Base-by-base conservation (phyloP, 116 monocot species). In the Iris pallida region DNA sequence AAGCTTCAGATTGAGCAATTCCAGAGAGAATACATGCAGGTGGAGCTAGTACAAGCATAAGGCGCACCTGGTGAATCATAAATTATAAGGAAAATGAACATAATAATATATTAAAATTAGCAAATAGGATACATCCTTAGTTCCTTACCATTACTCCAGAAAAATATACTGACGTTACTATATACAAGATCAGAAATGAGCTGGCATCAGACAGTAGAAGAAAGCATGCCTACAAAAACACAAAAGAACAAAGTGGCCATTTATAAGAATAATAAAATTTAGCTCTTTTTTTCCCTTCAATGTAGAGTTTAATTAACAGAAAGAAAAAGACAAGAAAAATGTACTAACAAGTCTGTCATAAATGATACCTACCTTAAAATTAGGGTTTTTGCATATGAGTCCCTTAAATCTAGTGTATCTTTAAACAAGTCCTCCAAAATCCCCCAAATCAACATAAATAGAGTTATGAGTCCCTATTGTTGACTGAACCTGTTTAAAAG, bases 31-130 rank as follows among this genome's bases (percentile, higher is more conserved):
- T 86, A 68, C 96, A 96, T 45, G 96, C 96, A 73, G 96, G 92
- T 45, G 96, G 96, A 69, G 96, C 96, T 49, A 96, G 78, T 12
- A 96, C 96, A 82, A 96, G 96, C 96, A 96, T 96, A 76, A 96
- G 96, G 0, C 96, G 89, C 53, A 96, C 96, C 96, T 96, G 66
- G 13, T 46, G 65, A 61, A 68, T 30, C 42, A 79, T 49, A 58
- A 61, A 57, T 45, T 53, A 45, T 72, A 41, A 64, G 17, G 30
- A 55, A 11, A 20, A 56, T 40, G 42, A 57, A 7, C 5, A 57
- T 17, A 62, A 54, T 45, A 40, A 47, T 20, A 20, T 47, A 17
- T 4, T 10, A 65, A 45, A 6, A 11, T 45, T 4, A 4, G 44
- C 2, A 46, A 71, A 10, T 15, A 12, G 8, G n/a, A 20, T 6